These are phyloP conservation scores for Taiozyma onychis DNA, from an alignment of 1,139 yeast species.

Conservation along the genomic window DNA sequence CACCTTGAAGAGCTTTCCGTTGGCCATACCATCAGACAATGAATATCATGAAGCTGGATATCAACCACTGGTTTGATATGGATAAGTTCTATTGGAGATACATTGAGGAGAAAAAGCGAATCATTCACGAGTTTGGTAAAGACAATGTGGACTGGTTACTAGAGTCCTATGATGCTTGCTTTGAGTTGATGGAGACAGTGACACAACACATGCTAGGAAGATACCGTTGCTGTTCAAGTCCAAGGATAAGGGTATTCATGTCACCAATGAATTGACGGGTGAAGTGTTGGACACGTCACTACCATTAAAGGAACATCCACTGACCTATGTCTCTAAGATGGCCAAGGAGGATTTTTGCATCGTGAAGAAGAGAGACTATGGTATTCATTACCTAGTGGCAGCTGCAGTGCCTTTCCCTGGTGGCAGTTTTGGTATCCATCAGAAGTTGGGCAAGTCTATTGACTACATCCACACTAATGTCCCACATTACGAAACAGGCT, in stretches of 20 bases:
- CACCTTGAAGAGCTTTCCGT: constrained; percentile 79
- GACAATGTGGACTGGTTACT: constrained; percentile 65
- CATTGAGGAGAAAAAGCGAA: constrained; percentile 54
- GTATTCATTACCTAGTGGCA: constrained; percentile 57
- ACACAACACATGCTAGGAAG: constrained; percentile 53
- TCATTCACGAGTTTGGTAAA: constrained; percentile 52
- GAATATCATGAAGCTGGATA: constrained; percentile 64
- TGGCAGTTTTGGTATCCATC: constrained; percentile 58
- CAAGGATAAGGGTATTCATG: constrained; percentile 41
- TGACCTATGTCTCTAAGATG: constrained; percentile 56
- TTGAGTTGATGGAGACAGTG: constrained; percentile 60
- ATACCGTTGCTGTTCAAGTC: constrained; percentile 55
- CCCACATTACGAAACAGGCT: constrained; percentile 62
- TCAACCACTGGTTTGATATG: constrained; percentile 77
- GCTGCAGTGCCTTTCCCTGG: constrained; percentile 81
- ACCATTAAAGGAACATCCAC: constrained; percentile 60
- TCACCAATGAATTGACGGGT: constrained; percentile 56
- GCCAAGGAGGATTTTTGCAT: constrained; percentile 73
- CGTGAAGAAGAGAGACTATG: constrained; percentile 51
- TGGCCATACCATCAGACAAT: constrained; percentile 81
- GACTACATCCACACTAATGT: constrained; percentile 63
- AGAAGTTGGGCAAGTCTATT: constrained; percentile 54
- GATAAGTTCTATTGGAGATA: constrained; percentile 68
- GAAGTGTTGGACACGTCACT: constrained; percentile 53
- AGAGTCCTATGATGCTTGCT: constrained; percentile 57